Percentiles rank a stretch among this genome's conserved stretches.
These are phyloP conservation scores for Scedosporium apiospermum DNA, from an alignment of 2,329 filamentous ascomycete genomes.

Conservation along the genomic window DNA sequence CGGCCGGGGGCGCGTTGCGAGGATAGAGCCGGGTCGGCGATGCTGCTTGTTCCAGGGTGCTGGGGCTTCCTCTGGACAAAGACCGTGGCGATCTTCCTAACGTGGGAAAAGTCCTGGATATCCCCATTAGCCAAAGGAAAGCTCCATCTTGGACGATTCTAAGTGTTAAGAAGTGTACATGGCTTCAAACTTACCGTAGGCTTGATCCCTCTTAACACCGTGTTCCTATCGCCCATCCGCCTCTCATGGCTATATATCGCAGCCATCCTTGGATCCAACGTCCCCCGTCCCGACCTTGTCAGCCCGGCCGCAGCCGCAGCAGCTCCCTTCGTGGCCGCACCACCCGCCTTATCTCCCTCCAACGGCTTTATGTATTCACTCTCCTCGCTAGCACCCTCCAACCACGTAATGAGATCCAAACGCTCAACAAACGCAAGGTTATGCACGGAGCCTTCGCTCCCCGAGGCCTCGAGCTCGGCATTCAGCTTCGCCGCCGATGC, in stretches of 20 bases:
- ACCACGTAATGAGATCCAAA: slow-evolving; percentile 84
- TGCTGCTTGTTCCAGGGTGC: slow-evolving; percentile 24
- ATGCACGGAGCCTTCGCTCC: slow-evolving; percentile 60
- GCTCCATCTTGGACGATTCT: neutral
- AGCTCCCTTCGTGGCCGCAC: slow-evolving; percentile 21
- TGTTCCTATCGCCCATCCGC: slow-evolving; percentile 88
- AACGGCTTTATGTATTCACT: slow-evolving; percentile 88
- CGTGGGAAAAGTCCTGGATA: slow-evolving; percentile 78
- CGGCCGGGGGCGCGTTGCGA: slow-evolving; percentile 43
- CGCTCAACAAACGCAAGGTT: slow-evolving; percentile 88
- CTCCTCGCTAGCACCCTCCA: slow-evolving; percentile 81
- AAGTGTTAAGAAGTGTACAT: neutral
- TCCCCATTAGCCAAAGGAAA: slow-evolving; percentile 7
- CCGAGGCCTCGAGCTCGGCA: slow-evolving; percentile 57
- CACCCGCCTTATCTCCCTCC: slow-evolving; percentile 52
- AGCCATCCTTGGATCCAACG: slow-evolving; percentile 68
- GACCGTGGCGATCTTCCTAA: slow-evolving; percentile 73
- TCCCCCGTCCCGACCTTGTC: slow-evolving; percentile 49
- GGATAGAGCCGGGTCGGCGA: slow-evolving; percentile 37
- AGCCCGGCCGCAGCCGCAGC: slow-evolving; percentile 24
- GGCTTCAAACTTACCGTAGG: slow-evolving; percentile 55
- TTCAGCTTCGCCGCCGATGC: slow-evolving; percentile 72
- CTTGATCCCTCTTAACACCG: slow-evolving; percentile 75
- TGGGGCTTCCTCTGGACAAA: slow-evolving; percentile 59
- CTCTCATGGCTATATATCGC: slow-evolving; percentile 90